Evolutionary conservation across 495 filamentous ascomycete species (phyloP).

Genomic region (Bombardia bombarda): DNA sequence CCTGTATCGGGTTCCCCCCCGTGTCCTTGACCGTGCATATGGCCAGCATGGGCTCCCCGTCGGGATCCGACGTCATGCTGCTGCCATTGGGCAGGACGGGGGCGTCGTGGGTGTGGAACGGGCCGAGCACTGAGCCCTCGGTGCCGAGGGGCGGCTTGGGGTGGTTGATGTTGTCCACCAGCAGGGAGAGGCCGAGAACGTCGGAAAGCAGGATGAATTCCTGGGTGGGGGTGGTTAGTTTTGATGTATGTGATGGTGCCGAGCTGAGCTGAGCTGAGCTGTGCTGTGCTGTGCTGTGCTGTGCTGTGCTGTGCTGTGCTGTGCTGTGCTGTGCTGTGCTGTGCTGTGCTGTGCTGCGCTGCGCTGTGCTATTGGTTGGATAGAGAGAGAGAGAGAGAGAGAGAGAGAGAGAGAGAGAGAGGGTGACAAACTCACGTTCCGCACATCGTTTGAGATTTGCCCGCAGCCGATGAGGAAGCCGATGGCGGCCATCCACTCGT

Average conservation of each 20-base stretch:
- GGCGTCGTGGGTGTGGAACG: slow-evolving; percentile 91
- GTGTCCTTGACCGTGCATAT: slow-evolving; percentile 69
- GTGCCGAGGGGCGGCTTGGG: slow-evolving; percentile 70
- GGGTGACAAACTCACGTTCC: slow-evolving; percentile 24
- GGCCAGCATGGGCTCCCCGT: slow-evolving; percentile 65
- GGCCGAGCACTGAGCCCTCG: slow-evolving; percentile 84
- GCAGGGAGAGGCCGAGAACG: slow-evolving; percentile 78
- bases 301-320: background rate
- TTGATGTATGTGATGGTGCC: background rate
- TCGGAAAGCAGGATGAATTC: slow-evolving; percentile 96
- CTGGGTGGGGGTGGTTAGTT: slow-evolving; percentile 24
- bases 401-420: background rate
- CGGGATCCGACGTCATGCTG: slow-evolving; percentile 62
- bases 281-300: background rate
- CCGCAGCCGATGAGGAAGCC: slow-evolving; percentile 66
- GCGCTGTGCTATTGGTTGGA: background rate
- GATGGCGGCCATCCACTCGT: slow-evolving; percentile 72
- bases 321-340: background rate
- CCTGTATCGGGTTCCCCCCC: slow-evolving; percentile 55
- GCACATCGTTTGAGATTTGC: slow-evolving; percentile 62
- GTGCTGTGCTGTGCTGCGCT: background rate
- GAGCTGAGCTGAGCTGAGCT: no score
- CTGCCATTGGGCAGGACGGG: slow-evolving; percentile 53
- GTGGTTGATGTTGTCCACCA: slow-evolving; percentile 88
- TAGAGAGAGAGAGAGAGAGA: no score